Percentiles rank a stretch among this genome's conserved stretches.
phyloP scores from a whole-genome alignment of 83 land plant species.

The Picea abies region DNA sequence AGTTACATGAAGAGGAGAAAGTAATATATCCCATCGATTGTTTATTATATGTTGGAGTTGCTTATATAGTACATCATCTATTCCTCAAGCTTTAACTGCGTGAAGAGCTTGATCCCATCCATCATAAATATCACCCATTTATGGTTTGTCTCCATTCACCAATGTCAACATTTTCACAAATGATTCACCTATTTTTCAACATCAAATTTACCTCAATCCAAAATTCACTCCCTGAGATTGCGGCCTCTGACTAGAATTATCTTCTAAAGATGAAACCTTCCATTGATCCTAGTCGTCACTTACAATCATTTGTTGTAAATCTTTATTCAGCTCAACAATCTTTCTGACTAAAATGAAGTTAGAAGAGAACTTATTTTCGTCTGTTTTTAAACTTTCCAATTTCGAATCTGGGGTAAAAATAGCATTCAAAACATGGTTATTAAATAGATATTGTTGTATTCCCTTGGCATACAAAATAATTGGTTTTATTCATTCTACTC shows the following conservation, averaged over 20 bases:
- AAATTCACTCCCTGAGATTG: constrained; percentile 1
- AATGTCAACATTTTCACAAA: background rate
- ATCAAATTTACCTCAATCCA: background rate
- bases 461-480: background rate
- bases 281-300: background rate
- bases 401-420: background rate
- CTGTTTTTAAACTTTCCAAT: background rate
- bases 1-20: background rate
- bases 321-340: background rate
- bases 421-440: background rate
- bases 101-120: background rate
- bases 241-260: constrained; percentile 4
- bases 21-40: background rate
- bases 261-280: background rate
- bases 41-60: background rate
- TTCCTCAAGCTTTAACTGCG: background rate
- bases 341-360: background rate
- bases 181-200: background rate
- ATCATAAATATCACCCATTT: background rate
- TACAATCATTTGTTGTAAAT: background rate
- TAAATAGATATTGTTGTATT: background rate
- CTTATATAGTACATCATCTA: background rate
- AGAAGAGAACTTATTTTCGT: background rate
- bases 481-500: background rate
- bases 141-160: background rate